Evolutionary conservation across 2,329 filamentous ascomycete species (phyloP), one percentile per base, ranked within the genome.

Genomic region (Nothophoma quercina): DNA sequence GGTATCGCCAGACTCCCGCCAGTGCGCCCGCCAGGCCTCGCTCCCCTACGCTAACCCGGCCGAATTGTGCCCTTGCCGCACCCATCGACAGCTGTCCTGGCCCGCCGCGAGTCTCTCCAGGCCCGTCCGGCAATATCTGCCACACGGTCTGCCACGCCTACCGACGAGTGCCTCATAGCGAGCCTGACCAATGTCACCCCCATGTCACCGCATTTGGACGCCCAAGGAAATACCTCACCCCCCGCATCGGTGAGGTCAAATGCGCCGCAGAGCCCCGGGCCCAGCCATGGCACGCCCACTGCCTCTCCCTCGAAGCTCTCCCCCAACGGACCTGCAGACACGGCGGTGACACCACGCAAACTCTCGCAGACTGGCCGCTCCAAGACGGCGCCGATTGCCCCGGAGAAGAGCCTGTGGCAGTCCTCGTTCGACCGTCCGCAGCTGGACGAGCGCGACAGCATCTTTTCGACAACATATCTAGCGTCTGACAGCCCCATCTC

Each of bases 401-500:
- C 68, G 15, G 69, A 73, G 30, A 61, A 62, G 33, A 56, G 30
- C 19, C 67, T 75, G 32, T 76, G 71, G 70, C 68, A 68, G 48
- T 62, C 70, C 35, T 68, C 72, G 15, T 69, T 67, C 51, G 72
- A 76, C 55, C 69, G 65, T 23, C 82, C 83, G 39, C 83, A 83
- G 72, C 75, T 86, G 58, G 84, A 83, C 21, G 84, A 87, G 70
- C 75, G 84, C 63, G 84, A 87, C 69, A 84, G 81, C 71, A 86
- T 87, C 68, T 86, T 86, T 65, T 83, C 84, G 44, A 86, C 84
- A 26, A 83, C 84, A 59, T 87, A 86, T 69, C 72, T 81, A 1
- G 76, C 78, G 53, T 78, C 80, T 46, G 80, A 81, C 56, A 81
- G 75, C 64, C 78, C 80, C 59, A 68, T 66, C 15, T 65, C 71